Base-by-base conservation (phyloP, 2,329 filamentous ascomycete species). In the Colletotrichum sp. region DNA sequence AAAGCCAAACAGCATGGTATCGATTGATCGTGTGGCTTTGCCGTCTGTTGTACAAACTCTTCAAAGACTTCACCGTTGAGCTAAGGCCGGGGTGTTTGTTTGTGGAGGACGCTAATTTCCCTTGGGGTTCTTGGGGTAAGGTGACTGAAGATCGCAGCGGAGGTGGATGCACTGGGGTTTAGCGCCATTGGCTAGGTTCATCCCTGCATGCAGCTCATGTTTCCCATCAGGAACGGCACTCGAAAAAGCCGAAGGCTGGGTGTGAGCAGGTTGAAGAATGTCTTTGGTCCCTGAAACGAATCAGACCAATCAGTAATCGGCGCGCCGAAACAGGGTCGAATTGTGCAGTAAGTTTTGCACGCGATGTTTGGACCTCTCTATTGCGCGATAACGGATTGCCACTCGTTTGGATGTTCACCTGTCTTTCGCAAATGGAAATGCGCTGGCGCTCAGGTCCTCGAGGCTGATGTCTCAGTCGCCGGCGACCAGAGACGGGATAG, bases 41-140 rank as follows among this genome's bases (percentile, higher is more conserved):
- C 44, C n/a, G 2, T 5, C 1, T 22, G 39, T 52, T 0, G n/a
- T 22, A 22, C 0, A 1, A 52, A 52, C n/a, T 3, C 0, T 1
- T 52, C 10, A 52, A 52, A 52, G n/a, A 4, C 44, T 22, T 52
- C 44, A 52, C 44, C 44, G 44, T 52, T 52, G 0, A 52, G 44
- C 44, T 52, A 22, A 22, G 13, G 44, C 44, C 6, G 44, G 44
- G n/a, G 2, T 24, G 10, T 52, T 52, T 52, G 1, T 52, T 8
- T 52, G 44, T 52, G 44, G 44, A 24, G n/a, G 44, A 52, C 44
- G 44, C 44, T 52, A 52, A 52, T 52, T 22, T 52, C 44, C 44
- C 44, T 22, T 22, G 44, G 44, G 44, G 44, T 24, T 52, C 44
- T 52, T 52, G 44, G 44, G 44, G 44, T 52, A 22, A 22, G 12